Evolutionary conservation across 495 filamentous ascomycete species (phyloP), one percentile per base, ranked within the genome.

Genomic region (Penicillium cinerascens): DNA sequence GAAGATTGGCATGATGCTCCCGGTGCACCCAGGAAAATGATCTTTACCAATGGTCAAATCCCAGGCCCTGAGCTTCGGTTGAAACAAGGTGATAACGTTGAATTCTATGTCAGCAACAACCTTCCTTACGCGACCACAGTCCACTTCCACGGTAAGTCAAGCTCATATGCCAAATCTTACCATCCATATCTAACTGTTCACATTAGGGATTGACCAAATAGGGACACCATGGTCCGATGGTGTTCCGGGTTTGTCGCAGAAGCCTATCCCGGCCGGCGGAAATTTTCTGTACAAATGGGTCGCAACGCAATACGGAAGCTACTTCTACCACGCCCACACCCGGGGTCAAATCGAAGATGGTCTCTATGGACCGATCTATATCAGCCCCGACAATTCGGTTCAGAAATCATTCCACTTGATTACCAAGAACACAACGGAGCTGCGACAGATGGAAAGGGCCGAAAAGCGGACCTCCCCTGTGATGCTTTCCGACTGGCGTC

Each of bases 11-110:
- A 33, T 4, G 29, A 33, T 11, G 29, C 29, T 13, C 29, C 29
- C 2, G 29, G 29, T 33, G 11, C 29, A 1, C 29, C 29, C 13
- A 13, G 29, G 13, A 33, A 33, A 13, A 33, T 33, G 29, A 33
- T 33, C 7, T 72, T 83, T 20, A 72, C 80, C 47, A 83, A 83
- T 62, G 78, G 76, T 10, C 74, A 79, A 11, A 81, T 73, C 46
- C 80, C 80, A 0, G 80, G 77, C 0, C 80, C 78, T 2, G 39
- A 73, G 22, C 73, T 83, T 25, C 71, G 78, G 43, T 68, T 78
- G 3, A 76, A 81, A 55, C 76, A 81, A 69, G 80, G 78, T n/a
- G 78, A 82, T 58, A 68, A 66, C 23, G 76, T 82, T 51, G 71
- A 81, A 41, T 75, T 83, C 6, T 47, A 44, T 4, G 45, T 60